Evolutionary conservation across 1,139 yeast genomes (phyloP), one percentile per base, ranked within the genome.

Genomic region (Eremothecium coryli): DNA sequence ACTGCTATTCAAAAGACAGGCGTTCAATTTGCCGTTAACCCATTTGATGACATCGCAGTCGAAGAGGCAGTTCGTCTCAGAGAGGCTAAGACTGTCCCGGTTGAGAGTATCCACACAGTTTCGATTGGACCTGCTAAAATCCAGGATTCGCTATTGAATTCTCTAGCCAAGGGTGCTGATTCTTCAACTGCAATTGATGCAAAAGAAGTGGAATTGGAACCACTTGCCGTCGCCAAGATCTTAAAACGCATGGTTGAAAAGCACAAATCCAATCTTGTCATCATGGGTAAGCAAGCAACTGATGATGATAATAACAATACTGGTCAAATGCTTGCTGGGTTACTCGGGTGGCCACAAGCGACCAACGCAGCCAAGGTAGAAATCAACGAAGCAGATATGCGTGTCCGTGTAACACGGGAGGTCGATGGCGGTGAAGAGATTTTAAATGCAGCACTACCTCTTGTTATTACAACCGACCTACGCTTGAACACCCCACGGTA

Each of bases 291-390:
- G 58, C 98, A 90, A 62, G 88, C 97, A 25, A 88, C 90, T 50
- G 98, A 90, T 60, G 93, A 86, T 50, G 98, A 90, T 55, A 70
- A 84, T 32, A 85, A 84, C 60, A 95, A 88, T 61, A 88, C 96
- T n/a, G 98, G 98, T 17, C 97, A 88, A 62, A 84, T 90, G 76
- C 71, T 90, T 39, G 97, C 96, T 2, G 97, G 96, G 5, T 66
- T 90, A 44, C 71, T 90, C 60, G 75, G 79, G 52, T 90, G 98
- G 98, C 94, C 97, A 12, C 98, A 90, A 62, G 97, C 96, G 23
- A 88, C 96, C 29, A 84, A 86, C 56, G 98, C 97, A 6, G 80
- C 94, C 33, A 82, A 85, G 60, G 93, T 90, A 23, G 82, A 71
- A 36, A 38, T 58, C 11, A 61, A 60, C 18, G 66, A 59, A 27